Conservation (phyloP, 139 green algal genomes). For the Chlamydomonas sp. region DNA sequence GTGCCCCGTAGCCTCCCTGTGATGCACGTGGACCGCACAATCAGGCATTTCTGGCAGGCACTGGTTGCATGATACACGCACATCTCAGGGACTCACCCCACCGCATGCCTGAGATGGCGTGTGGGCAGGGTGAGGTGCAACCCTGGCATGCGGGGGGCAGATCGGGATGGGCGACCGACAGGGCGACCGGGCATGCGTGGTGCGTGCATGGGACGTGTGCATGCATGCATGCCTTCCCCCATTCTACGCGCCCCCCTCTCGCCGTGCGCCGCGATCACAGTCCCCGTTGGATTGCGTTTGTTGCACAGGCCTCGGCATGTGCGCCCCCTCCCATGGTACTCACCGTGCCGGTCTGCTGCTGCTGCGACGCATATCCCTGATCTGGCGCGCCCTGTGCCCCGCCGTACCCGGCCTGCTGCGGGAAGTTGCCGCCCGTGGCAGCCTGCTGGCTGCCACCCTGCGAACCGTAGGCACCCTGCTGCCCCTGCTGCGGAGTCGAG, state of each 20-base stretch:
- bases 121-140: too few relatives aligned
- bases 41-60: too few relatives aligned
- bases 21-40: too few relatives aligned
- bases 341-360: background rate
- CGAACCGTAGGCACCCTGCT: background rate
- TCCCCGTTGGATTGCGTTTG: background rate
- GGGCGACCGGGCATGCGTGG: too few relatives aligned
- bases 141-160: too few relatives aligned
- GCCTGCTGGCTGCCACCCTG: background rate
- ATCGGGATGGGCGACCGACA: too few relatives aligned
- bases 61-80: too few relatives aligned
- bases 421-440: background rate
- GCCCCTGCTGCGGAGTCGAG: background rate
- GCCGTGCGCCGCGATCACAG: background rate
- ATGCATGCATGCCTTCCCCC: background rate
- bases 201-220: background rate
- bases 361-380: background rate
- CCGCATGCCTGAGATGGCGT: too few relatives aligned
- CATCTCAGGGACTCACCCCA: too few relatives aligned
- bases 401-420: too few relatives aligned
- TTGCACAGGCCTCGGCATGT: background rate
- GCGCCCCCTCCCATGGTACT: background rate
- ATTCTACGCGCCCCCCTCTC: background rate
- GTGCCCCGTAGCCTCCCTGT: too few relatives aligned
- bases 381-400: too few relatives aligned